phyloP scores from a whole-genome alignment of 345 rosid genomes.

The Heritiera littoralis region DNA sequence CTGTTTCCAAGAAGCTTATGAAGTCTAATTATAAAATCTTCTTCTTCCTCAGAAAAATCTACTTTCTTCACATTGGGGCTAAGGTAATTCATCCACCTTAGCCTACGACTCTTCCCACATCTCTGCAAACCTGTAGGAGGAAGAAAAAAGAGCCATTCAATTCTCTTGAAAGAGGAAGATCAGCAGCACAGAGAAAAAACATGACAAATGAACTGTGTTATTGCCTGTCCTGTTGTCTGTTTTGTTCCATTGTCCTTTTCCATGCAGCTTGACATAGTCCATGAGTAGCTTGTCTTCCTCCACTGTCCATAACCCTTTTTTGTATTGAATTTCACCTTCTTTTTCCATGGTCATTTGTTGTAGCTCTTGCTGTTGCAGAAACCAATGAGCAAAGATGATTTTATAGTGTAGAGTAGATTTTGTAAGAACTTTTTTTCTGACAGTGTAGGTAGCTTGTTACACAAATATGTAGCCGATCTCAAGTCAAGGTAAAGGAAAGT shows the following conservation, averaged over 20 bases:
- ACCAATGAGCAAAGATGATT: neutral
- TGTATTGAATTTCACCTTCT: slow-evolving; percentile 39
- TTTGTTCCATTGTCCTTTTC: slow-evolving; percentile 62
- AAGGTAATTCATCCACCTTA: slow-evolving; percentile 67
- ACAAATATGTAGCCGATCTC: too few species aligned
- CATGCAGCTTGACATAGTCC: slow-evolving; percentile 50
- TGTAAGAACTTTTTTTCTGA: neutral
- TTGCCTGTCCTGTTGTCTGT: slow-evolving; percentile 52
- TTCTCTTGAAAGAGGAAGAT: neutral
- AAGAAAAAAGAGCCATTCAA: neutral
- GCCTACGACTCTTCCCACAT: slow-evolving; percentile 67
- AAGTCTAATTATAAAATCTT: slow-evolving; percentile 61
- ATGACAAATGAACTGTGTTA: neutral
- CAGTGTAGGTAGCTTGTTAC: too few species aligned
- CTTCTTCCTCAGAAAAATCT: slow-evolving; percentile 54
- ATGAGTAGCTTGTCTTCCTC: slow-evolving; percentile 63
- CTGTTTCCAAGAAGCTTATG: slow-evolving; percentile 73
- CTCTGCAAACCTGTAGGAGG: slow-evolving; percentile 51
- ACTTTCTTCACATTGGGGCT: slow-evolving; percentile 52
- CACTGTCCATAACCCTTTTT: slow-evolving; percentile 61
- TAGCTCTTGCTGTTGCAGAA: neutral
- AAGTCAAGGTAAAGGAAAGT: too few species aligned
- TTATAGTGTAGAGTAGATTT: neutral
- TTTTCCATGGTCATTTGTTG: slow-evolving; percentile 22
- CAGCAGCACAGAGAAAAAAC: neutral